phyloP scores from a whole-genome alignment of 225 moss, liverwort and hornwort genomes.

The Anthoceros angustus region DNA sequence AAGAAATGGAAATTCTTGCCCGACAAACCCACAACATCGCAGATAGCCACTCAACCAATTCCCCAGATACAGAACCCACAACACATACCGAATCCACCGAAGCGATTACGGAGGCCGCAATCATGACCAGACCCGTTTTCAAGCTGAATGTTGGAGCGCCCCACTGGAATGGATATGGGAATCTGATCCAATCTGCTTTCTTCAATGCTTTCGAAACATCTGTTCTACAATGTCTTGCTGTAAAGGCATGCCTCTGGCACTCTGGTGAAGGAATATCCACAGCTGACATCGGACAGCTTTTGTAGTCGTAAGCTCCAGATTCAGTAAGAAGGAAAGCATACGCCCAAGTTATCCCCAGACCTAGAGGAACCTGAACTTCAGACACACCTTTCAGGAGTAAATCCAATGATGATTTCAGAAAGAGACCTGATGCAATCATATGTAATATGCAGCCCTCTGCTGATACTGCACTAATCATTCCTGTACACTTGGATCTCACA shows the following conservation, averaged over 20 bases:
- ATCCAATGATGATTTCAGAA: not conserved
- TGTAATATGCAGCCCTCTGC: not conserved
- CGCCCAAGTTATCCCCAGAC: constrained; percentile 61
- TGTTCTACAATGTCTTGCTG: constrained; percentile 71
- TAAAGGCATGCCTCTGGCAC: constrained; percentile 35
- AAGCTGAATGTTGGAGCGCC: constrained; percentile 59
- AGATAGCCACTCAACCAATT: not conserved
- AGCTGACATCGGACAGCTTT: constrained; percentile 38
- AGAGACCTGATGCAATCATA: not conserved
- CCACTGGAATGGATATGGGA: constrained; percentile 90
- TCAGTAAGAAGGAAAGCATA: constrained; percentile 79
- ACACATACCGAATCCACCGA: constrained; percentile 55
- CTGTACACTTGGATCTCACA: too few relatives aligned
- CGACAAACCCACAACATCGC: not conserved
- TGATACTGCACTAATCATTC: too few relatives aligned
- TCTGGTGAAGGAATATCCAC: constrained; percentile 15
- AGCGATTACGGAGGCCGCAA: constrained; percentile 53
- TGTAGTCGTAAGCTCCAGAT: constrained; percentile 53
- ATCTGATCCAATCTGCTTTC: constrained; percentile 52
- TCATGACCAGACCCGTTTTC: constrained; percentile 62
- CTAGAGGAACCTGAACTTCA: constrained; percentile 54
- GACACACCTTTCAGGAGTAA: not conserved
- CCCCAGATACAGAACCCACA: not conserved
- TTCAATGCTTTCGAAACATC: constrained; percentile 54
- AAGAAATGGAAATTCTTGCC: too few relatives aligned